Conservation (phyloP, 2,329 filamentous ascomycete species). For the Ascochyta rabiei region DNA sequence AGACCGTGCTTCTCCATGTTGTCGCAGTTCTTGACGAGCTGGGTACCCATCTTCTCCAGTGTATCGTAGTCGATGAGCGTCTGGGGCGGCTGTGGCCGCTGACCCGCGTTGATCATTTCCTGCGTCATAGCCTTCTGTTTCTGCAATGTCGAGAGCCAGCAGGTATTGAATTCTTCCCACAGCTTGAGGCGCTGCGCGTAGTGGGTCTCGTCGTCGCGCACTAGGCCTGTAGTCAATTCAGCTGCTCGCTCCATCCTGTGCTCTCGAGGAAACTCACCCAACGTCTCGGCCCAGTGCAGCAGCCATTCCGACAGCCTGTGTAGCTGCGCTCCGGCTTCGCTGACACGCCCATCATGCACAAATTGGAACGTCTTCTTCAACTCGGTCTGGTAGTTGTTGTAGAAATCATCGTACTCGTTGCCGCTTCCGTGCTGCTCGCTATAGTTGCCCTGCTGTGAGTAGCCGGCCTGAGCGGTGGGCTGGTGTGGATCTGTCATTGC, state of each 20-base stretch:
- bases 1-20: slow-evolving; percentile 88
- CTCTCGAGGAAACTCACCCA: slow-evolving; percentile 61
- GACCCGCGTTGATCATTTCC: slow-evolving; percentile 63
- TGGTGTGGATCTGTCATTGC: slow-evolving; percentile 60
- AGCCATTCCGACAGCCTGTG: slow-evolving; percentile 71
- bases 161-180: slow-evolving; percentile 94
- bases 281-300: slow-evolving; percentile 66
- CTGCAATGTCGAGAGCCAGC: slow-evolving; percentile 84
- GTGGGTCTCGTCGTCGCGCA: slow-evolving; percentile 78
- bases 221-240: slow-evolving; percentile 69
- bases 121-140: slow-evolving; percentile 78
- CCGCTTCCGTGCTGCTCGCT: slow-evolving; percentile 50
- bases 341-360: slow-evolving; percentile 66
- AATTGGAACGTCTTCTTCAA: slow-evolving; percentile 72
- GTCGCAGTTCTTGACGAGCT: slow-evolving; percentile 83
- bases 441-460: slow-evolving; percentile 43
- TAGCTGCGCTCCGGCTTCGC: slow-evolving; percentile 64
- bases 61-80: slow-evolving; percentile 70
- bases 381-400: slow-evolving; percentile 64
- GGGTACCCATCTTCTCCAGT: slow-evolving; percentile 79
- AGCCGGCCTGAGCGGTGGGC: slow-evolving; percentile 48
- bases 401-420: slow-evolving; percentile 68
- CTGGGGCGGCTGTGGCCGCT: slow-evolving; percentile 63
- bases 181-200: slow-evolving; percentile 79
- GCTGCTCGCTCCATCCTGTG: slow-evolving; percentile 44